Percentiles rank a stretch among this genome's conserved stretches.
Conservation (phyloP, 2,329 filamentous ascomycete genomes). For the Zarea fungicola region DNA sequence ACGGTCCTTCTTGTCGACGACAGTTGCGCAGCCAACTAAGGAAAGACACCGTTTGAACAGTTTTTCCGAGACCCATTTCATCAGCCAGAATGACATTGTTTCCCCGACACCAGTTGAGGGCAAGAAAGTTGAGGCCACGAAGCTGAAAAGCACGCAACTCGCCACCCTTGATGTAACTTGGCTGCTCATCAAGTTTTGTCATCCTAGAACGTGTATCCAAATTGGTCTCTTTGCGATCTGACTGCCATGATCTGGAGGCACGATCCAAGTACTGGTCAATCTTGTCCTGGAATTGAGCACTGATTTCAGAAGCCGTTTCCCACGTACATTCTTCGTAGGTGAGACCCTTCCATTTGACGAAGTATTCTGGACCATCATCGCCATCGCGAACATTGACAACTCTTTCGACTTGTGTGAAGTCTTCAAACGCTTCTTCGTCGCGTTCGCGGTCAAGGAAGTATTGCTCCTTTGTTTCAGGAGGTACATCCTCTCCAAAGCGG, state of each 20-base stretch:
- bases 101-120: slow-evolving; percentile 88
- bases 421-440: slow-evolving; percentile 78
- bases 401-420: slow-evolving; percentile 88
- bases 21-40: slow-evolving; percentile 95
- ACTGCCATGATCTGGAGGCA: slow-evolving; percentile 71
- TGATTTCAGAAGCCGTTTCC: slow-evolving; percentile 74
- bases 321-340: slow-evolving; percentile 94
- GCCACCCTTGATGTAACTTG: slow-evolving; percentile 77
- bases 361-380: slow-evolving; percentile 80
- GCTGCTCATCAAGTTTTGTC: slow-evolving; percentile 72
- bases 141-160: slow-evolving; percentile 90
- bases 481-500: slow-evolving; percentile 67
- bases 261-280: slow-evolving; percentile 90
- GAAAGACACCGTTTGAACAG: slow-evolving; percentile 93
- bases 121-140: slow-evolving; percentile 88
- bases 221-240: slow-evolving; percentile 72
- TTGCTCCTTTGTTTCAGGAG: slow-evolving; percentile 83
- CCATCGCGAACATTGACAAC: slow-evolving; percentile 80
- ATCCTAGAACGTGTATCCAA: slow-evolving; percentile 68
- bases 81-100: slow-evolving; percentile 97
- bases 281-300: slow-evolving; percentile 74
- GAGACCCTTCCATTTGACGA: slow-evolving; percentile 93
- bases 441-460: slow-evolving; percentile 94
- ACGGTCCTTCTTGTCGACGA: slow-evolving; percentile 84
- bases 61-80: slow-evolving; percentile 98